Conservation (phyloP, 345 rosid species). For the Mangifera indica region DNA sequence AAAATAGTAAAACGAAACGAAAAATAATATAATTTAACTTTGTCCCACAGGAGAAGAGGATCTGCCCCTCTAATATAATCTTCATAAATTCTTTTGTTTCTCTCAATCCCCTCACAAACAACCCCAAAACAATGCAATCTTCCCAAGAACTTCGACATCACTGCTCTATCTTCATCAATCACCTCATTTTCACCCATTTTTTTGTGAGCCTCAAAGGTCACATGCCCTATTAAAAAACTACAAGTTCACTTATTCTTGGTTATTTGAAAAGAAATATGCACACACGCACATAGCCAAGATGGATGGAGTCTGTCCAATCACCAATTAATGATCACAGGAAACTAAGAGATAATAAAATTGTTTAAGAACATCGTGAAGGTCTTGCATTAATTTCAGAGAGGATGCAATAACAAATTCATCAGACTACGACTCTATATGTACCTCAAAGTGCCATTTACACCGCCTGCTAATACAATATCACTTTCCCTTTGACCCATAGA, state of each 20-base stretch:
- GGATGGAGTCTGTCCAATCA: too few species aligned
- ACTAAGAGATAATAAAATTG: background rate
- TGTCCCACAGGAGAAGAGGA: too few species aligned
- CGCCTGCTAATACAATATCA: constrained; percentile 54
- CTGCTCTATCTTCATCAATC: background rate
- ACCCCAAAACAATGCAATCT: too few species aligned
- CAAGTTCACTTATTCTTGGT: too few species aligned
- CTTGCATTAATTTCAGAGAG: background rate
- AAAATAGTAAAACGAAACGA: constrained; percentile 1
- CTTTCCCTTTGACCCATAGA: constrained; percentile 47
- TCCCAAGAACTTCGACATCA: background rate
- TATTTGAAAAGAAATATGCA: too few species aligned
- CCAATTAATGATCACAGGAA: background rate
- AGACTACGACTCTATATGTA: constrained; percentile 27
- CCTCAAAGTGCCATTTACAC: constrained; percentile 59
- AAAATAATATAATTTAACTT: too few species aligned
- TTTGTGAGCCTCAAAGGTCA: background rate
- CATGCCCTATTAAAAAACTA: too few species aligned
- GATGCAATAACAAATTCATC: constrained; percentile 14
- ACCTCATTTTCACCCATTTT: background rate
- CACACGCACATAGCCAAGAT: too few species aligned
- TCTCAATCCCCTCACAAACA: too few species aligned
- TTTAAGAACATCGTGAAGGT: background rate
- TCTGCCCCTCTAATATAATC: too few species aligned
- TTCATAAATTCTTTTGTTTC: too few species aligned